These are phyloP conservation scores for Sporothrix mexicana DNA, from an alignment of 2,329 filamentous ascomycete genomes.

Conservation along the genomic window DNA sequence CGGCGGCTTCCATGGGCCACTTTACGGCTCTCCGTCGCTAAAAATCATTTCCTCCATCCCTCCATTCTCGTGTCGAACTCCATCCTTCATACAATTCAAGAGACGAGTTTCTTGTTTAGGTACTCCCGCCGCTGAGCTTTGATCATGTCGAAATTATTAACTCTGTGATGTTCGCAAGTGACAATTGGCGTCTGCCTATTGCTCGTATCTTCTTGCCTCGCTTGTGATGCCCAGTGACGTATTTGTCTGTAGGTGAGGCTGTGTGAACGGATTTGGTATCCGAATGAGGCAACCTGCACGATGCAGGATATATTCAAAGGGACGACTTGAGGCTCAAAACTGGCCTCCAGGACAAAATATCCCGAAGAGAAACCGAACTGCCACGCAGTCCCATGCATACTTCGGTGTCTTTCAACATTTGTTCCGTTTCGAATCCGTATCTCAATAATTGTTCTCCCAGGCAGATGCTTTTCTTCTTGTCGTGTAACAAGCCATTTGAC, in stretches of 20 bases:
- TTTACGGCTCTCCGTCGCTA: conserved; percentile 4
- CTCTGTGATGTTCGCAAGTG: neutral
- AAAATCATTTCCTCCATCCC: neutral
- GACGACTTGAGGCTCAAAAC: no score
- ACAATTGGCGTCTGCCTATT: neutral
- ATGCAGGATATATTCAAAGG: no score
- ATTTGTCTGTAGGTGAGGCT: neutral
- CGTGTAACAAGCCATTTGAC: no score
- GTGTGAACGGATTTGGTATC: neutral
- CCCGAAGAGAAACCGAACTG: neutral
- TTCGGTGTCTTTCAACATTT: neutral
- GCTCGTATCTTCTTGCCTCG: neutral
- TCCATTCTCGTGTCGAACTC: no score
- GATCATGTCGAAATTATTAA: neutral
- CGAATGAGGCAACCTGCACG: no score
- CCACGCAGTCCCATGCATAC: neutral
- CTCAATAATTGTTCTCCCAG: no score
- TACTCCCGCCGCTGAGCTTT: no score
- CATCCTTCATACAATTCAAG: no score
- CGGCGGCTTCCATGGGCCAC: conserved; percentile 13
- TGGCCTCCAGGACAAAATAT: neutral
- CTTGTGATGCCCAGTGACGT: neutral
- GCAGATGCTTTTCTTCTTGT: no score
- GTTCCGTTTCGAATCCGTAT: neutral
- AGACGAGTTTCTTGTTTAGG: no score